A percentile compares a stretch with the other conserved stretches of the same genome.
These are phyloP conservation scores for Heterococcus sp. DNA, from an alignment of 108 stramenopile species.

Conservation along the genomic window DNA sequence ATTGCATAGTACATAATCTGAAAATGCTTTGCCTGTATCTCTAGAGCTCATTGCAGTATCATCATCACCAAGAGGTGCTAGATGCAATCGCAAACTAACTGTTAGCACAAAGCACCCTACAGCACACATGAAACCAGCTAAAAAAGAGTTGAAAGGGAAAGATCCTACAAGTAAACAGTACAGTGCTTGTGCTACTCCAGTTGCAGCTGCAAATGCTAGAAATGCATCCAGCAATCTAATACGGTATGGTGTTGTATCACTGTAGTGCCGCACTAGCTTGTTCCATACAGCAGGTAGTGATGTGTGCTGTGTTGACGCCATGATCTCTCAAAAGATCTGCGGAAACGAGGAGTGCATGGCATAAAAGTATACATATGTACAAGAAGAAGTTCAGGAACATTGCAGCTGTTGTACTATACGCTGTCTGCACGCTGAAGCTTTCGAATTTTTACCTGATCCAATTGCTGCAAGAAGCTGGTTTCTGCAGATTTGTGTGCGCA, in stretches of 20 bases:
- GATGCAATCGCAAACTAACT: conserved; percentile 1
- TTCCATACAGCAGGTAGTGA: no score
- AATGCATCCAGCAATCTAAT: conserved; percentile 28
- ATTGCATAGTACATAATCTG: conserved; percentile 34
- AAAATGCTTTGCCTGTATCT: conserved; percentile 9
- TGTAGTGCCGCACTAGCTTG: conserved; percentile 22
- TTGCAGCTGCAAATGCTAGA: not conserved
- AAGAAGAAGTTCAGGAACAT: no score
- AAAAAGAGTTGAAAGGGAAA: conserved; percentile 52
- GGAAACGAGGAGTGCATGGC: no score
- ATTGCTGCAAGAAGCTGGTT: no score
- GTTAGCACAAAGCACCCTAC: conserved; percentile 44
- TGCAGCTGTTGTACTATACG: no score
- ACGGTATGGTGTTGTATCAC: conserved; percentile 8
- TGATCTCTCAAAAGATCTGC: no score
- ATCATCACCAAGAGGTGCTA: not conserved
- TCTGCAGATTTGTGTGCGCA: no score
- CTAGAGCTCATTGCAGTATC: not conserved
- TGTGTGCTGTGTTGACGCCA: no score
- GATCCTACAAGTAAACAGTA: conserved; percentile 49
- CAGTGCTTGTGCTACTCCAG: conserved; percentile 21
- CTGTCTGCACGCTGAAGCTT: no score
- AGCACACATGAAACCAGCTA: conserved; percentile 40
- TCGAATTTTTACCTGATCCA: no score
- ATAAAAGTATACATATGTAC: no score